Evolutionary conservation across 2,329 filamentous ascomycete genomes (phyloP).

Genomic region (Trichophyton equinum): DNA sequence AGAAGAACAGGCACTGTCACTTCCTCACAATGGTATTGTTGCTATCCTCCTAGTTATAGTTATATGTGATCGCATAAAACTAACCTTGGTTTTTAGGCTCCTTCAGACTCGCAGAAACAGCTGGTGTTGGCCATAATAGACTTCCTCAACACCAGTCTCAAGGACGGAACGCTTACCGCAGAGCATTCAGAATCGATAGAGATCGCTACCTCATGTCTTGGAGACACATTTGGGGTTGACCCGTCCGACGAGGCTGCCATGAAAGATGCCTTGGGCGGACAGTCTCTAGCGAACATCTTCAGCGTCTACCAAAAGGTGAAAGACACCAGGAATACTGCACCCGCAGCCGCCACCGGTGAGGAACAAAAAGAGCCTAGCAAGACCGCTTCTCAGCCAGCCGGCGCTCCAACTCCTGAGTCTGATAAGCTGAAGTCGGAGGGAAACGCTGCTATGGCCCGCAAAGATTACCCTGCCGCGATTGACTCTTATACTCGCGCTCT

Average conservation of each 20-base stretch:
- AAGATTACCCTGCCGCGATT: slow-evolving; percentile 75
- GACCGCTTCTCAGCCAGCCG: slow-evolving; percentile 22
- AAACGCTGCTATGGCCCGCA: slow-evolving; percentile 88
- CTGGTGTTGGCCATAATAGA: slow-evolving; percentile 95
- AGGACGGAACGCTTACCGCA: slow-evolving; percentile 73
- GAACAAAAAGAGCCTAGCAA: slow-evolving; percentile 19
- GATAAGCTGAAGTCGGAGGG: slow-evolving; percentile 81
- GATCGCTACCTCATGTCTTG: slow-evolving; percentile 85
- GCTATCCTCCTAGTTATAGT: not conserved
- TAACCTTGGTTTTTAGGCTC: slow-evolving; percentile 20
- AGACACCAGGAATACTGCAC: slow-evolving; percentile 40
- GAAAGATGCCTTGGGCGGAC: slow-evolving; percentile 64
- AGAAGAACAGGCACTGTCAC: not conserved
- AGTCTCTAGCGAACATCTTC: slow-evolving; percentile 85
- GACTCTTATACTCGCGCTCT: slow-evolving; percentile 81
- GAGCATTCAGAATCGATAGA: slow-evolving; percentile 93
- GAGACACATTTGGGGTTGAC: slow-evolving; percentile 90
- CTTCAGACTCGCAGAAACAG: slow-evolving; percentile 57
- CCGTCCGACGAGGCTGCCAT: slow-evolving; percentile 61
- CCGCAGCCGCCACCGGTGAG: slow-evolving; percentile 29
- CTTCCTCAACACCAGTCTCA: slow-evolving; percentile 73
- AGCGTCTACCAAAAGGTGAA: slow-evolving; percentile 93
- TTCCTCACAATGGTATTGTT: not conserved
- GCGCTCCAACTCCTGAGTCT: slow-evolving; percentile 43
- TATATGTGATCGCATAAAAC: not conserved